Conservation (phyloP, 768 basidiomycete genomes). For the Exsudoporus frostii region DNA sequence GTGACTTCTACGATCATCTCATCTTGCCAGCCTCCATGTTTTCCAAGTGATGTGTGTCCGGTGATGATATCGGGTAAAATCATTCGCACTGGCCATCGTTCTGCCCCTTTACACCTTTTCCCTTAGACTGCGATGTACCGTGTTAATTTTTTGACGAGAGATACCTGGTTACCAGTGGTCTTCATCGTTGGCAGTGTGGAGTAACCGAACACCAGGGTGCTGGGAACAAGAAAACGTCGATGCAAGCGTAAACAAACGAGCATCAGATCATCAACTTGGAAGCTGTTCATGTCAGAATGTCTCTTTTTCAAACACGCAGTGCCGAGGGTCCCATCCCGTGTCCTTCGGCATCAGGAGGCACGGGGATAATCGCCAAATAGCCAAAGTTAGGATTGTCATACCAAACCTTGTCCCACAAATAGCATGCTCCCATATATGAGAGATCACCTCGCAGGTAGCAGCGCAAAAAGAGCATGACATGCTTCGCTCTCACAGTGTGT, state of each 20-base stretch:
- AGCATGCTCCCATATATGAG: not conserved
- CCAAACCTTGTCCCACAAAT: not conserved
- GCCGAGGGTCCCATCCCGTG: too few relatives aligned
- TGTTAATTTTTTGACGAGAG: not conserved
- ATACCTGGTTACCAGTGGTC: not conserved
- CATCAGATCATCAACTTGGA: slow-evolving; percentile 10
- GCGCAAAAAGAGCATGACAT: not conserved
- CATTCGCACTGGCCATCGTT: not conserved
- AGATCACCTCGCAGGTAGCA: not conserved
- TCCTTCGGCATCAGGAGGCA: not conserved
- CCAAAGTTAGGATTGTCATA: not conserved
- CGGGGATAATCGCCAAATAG: not conserved
- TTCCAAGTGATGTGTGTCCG: not conserved
- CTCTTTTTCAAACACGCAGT: not conserved
- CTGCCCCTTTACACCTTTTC: too few relatives aligned
- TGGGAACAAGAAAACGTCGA: not conserved
- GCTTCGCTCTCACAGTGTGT: not conserved
- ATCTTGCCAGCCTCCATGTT: not conserved
- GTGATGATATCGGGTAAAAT: not conserved
- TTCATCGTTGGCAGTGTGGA: not conserved
- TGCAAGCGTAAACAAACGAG: not conserved
- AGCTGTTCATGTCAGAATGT: not conserved
- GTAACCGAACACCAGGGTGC: not conserved
- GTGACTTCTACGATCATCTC: not conserved
- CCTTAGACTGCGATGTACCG: not conserved